These are phyloP conservation scores for Fallopia convolvulus DNA, from an alignment of 148 eudicot species.

Conservation along the genomic window DNA sequence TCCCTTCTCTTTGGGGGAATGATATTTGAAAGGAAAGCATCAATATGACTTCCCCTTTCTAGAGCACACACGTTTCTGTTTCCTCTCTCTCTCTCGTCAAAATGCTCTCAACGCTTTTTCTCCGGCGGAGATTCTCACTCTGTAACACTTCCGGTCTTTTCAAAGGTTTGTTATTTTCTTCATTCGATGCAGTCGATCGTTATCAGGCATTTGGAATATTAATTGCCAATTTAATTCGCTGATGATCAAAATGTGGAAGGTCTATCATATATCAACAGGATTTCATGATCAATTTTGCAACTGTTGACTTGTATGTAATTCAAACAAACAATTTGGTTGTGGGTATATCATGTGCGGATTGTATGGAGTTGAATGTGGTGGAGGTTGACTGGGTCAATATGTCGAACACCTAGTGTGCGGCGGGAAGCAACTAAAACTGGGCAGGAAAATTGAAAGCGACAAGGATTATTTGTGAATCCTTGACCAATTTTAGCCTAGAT, in stretches of 20 bases:
- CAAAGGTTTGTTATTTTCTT: slow-evolving; percentile 18
- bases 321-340: background rate
- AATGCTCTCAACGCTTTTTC: slow-evolving; percentile 45
- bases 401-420: slow-evolving; percentile 12
- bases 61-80: background rate
- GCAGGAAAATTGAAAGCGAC: background rate
- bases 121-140: slow-evolving; percentile 27
- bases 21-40: background rate
- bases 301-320: background rate
- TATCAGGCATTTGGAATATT: background rate
- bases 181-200: background rate
- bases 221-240: background rate
- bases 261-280: background rate
- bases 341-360: background rate
- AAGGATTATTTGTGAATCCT: background rate
- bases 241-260: background rate
- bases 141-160: slow-evolving; percentile 17
- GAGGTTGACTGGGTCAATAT: slow-evolving; percentile 7
- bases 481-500: background rate
- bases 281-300: background rate
- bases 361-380: background rate
- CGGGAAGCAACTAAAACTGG: background rate
- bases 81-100: slow-evolving; percentile 10
- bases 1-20: background rate
- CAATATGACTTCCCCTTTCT: background rate